Base-by-base conservation (phyloP, 78 protist genomes). In the Isochrysis galbana region DNA sequence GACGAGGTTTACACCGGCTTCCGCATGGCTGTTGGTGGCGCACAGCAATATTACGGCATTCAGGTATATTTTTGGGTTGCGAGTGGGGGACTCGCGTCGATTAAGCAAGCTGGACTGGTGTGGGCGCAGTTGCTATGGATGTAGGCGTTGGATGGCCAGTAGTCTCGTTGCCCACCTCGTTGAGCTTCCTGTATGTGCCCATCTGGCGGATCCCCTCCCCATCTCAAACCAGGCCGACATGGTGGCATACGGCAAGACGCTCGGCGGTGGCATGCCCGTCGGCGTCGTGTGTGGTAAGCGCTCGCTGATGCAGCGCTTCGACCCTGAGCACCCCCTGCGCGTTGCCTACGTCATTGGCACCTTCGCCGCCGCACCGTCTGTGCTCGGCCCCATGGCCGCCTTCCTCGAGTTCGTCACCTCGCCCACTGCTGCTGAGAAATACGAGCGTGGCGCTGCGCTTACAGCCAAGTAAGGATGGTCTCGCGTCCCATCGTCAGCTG, bases 1-100 rank as follows among this genome's bases (percentile, higher is more conserved):
- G 86, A 77, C 46, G 86, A 77, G 48, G 86, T 77, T 11, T 38
- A 77, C 86, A 39, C 86, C 23, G 86, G 86, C 86, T 77, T 77
- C 86, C 86, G 86, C 26, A 3, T 77, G 34, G n/a, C 45, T 2
- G 46, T 44, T 39, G 90, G 90, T 25, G 90, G 90, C 26, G 55
- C 55, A 34, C 55, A 87, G 41, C 26, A 0, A 36, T 47, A 87
- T 34, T 42, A 48, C 32, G 41, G 42, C 55, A 70, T 80, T 7
- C 45, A 78, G n/a, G n/a, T n/a, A n/a, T n/a, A n/a, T n/a, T n/a
- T n/a, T n/a, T n/a, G n/a, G n/a, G n/a, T n/a, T n/a, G n/a, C n/a
- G n/a, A n/a, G n/a, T n/a, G n/a, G n/a, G n/a, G n/a, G n/a, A n/a
- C n/a, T n/a, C n/a, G n/a, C n/a, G n/a, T n/a, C n/a, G n/a, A n/a